Percentiles rank a stretch among this genome's conserved stretches.
Conservation (phyloP, 225 moss, liverwort and hornwort species). For the Sphagnum tenellum region DNA sequence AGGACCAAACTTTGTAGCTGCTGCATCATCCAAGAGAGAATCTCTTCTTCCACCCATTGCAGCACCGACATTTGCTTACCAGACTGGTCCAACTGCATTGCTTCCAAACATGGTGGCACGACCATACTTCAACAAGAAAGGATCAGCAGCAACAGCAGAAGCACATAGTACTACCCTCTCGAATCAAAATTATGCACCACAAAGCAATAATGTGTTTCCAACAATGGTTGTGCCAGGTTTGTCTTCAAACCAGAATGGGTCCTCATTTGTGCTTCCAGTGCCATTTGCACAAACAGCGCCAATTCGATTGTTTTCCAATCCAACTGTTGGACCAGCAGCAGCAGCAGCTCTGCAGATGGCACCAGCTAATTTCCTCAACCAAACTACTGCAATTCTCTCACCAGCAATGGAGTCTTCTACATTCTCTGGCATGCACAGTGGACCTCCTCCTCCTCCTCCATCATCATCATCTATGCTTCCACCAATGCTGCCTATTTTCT, state of each 20-base stretch:
- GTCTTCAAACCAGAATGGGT: not conserved
- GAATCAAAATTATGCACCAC: no score
- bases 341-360: no score
- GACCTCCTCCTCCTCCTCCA: not conserved
- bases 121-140: constrained; percentile 11
- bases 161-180: no score
- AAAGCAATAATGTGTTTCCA: no score
- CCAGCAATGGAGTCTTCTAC: no score
- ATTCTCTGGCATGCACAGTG: no score
- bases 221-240: no score
- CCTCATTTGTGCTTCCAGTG: no score
- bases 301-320: not conserved
- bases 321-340: not conserved
- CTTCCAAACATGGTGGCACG: constrained; percentile 14
- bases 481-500: no score
- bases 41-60: constrained; percentile 6
- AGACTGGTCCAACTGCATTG: constrained; percentile 15
- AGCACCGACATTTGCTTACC: constrained; percentile 28
- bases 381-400: no score
- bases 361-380: no score
- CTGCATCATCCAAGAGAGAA: not conserved
- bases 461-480: not conserved
- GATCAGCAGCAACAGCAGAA: not conserved
- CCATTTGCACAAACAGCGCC: constrained; percentile 3
- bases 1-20: constrained; percentile 10